Conservation (phyloP, 495 filamentous ascomycete species). For the Astrothelium subdiscretum region DNA sequence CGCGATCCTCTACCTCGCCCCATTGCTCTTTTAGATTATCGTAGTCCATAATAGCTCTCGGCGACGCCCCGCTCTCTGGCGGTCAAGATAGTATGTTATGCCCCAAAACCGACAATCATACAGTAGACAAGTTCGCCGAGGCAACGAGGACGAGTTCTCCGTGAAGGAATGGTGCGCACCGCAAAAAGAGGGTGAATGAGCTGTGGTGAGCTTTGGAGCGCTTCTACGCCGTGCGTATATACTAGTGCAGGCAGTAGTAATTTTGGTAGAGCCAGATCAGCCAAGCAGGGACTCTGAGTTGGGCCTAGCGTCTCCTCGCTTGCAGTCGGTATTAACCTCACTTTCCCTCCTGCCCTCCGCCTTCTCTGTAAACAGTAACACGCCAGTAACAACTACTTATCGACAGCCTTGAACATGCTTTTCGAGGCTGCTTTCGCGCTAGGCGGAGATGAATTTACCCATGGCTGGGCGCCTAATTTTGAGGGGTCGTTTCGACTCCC, state of each 20-base stretch:
- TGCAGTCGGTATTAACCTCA: slow-evolving; percentile 14
- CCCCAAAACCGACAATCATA: neutral
- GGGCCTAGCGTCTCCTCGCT: neutral
- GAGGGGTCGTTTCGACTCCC: slow-evolving; percentile 55
- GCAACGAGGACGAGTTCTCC: no score
- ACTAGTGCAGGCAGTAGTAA: neutral
- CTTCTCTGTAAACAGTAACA: slow-evolving; percentile 37
- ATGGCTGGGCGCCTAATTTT: slow-evolving; percentile 71
- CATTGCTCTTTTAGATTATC: slow-evolving; percentile 89
- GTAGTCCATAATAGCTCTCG: slow-evolving; percentile 50
- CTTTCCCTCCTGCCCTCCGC: slow-evolving; percentile 34
- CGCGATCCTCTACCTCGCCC: slow-evolving; percentile 92
- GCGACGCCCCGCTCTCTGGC: neutral
- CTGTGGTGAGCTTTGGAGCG: neutral
- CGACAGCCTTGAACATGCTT: slow-evolving; percentile 42
- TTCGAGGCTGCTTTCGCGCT: slow-evolving; percentile 56
- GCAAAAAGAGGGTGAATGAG: no score
- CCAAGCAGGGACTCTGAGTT: neutral
- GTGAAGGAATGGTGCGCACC: no score
- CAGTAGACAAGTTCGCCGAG: no score
- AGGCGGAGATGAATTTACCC: slow-evolving; percentile 54
- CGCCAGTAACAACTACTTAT: slow-evolving; percentile 35
- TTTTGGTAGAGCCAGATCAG: neutral
- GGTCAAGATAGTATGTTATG: neutral
- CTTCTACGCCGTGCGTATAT: no score